phyloP scores from a whole-genome alignment of 129 eudicot genomes.

The Flaveria ramosissima region DNA sequence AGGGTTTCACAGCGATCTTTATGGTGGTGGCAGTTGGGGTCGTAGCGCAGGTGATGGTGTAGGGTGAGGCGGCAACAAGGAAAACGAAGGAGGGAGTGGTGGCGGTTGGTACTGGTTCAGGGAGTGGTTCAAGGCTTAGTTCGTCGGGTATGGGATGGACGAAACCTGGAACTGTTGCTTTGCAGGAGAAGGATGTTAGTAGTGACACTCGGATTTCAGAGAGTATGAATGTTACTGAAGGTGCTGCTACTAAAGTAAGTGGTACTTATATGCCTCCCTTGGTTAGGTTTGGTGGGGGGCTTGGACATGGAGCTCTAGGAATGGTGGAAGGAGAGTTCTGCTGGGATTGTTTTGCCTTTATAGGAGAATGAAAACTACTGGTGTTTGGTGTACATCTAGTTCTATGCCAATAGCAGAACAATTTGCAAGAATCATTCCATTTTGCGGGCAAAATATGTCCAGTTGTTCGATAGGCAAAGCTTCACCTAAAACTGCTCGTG shows the following conservation, averaged over 20 bases:
- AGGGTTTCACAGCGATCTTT: too few species aligned
- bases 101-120: slow-evolving; percentile 56
- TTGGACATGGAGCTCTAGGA: slow-evolving; percentile 29
- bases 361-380: too few species aligned
- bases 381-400: slow-evolving; percentile 66
- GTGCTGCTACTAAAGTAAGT: slow-evolving; percentile 29
- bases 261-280: slow-evolving; percentile 70
- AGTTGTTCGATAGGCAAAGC: slow-evolving; percentile 62
- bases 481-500: slow-evolving; percentile 72
- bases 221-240: too few species aligned
- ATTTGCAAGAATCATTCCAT: slow-evolving; percentile 84
- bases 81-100: slow-evolving; percentile 63
- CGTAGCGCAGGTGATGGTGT: too few species aligned
- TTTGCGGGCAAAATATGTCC: slow-evolving; percentile 55
- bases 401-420: slow-evolving; percentile 85
- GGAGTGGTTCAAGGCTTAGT: slow-evolving; percentile 62
- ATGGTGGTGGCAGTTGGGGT: too few species aligned
- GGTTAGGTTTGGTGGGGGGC: slow-evolving; percentile 50
- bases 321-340: too few species aligned
- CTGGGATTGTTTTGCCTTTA: too few species aligned
- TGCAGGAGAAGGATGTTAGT: too few species aligned
- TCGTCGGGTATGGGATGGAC: too few species aligned
- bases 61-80: too few species aligned
- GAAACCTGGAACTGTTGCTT: too few species aligned
- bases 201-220: too few species aligned